Conservation (phyloP, 352 stramenopile genomes). For the Blastocystis sp. region DNA sequence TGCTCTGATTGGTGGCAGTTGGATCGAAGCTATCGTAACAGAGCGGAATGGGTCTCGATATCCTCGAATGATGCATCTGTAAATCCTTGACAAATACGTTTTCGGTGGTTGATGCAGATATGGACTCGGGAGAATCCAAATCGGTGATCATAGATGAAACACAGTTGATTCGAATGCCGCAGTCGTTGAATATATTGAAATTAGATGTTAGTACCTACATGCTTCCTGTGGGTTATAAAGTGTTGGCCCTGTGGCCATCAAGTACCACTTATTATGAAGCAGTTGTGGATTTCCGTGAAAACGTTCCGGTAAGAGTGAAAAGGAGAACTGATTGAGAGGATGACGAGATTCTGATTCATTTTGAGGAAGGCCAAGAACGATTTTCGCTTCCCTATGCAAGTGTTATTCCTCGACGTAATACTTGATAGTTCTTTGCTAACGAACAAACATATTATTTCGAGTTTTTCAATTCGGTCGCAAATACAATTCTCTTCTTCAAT, state of each 20-base stretch:
- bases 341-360: neutral
- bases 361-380: neutral
- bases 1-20: neutral
- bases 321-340: neutral
- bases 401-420: neutral
- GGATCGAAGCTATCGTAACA: slow-evolving; percentile 5
- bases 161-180: neutral
- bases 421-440: neutral
- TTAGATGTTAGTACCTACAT: neutral
- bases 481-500: too few relatives aligned
- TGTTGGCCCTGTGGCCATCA: slow-evolving; percentile 18
- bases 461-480: too few relatives aligned
- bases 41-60: neutral
- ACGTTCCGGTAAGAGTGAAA: neutral
- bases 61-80: neutral
- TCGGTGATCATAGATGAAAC: neutral
- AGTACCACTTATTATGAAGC: slow-evolving; percentile 27
- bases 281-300: neutral
- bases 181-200: neutral
- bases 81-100: neutral
- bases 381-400: neutral
- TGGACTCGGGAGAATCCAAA: neutral
- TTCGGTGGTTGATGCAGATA: neutral
- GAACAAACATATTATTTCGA: neutral
- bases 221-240: neutral